A percentile compares a stretch with the other conserved stretches of the same genome.
Conservation (phyloP, 345 rosid species). For the Lepidium sativum region DNA sequence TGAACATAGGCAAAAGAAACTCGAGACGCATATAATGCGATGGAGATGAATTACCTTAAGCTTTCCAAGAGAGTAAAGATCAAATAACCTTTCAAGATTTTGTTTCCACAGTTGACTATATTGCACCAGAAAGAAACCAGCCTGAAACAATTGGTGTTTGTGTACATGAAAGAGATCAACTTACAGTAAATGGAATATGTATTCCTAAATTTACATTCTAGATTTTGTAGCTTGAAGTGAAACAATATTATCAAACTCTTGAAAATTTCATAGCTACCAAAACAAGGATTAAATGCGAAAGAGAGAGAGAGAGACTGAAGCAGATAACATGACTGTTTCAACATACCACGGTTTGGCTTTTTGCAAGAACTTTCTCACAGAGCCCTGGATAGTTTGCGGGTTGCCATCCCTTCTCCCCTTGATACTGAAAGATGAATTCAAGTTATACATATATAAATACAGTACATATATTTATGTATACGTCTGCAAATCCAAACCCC, state of each 20-base stretch:
- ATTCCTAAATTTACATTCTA: not conserved
- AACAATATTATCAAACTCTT: not conserved
- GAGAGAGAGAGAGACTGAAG: not conserved
- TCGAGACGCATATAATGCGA: not conserved
- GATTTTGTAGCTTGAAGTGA: not conserved
- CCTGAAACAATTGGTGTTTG: slow-evolving; percentile 37
- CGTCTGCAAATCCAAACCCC: not conserved
- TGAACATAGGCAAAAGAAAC: not conserved
- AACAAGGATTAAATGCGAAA: not conserved
- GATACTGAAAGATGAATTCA: slow-evolving; percentile 52
- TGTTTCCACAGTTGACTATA: slow-evolving; percentile 70
- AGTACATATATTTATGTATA: not conserved
- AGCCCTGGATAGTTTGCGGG: slow-evolving; percentile 82
- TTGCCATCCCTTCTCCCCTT: slow-evolving; percentile 83
- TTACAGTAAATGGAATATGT: not conserved
- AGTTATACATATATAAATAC: not conserved
- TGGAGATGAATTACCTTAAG: slow-evolving; percentile 51
- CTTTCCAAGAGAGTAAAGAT: slow-evolving; percentile 65
- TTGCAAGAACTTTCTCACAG: slow-evolving; percentile 81
- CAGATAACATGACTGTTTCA: not conserved
- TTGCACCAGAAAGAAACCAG: slow-evolving; percentile 83
- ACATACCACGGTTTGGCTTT: slow-evolving; percentile 96
- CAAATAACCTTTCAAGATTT: slow-evolving; percentile 57
- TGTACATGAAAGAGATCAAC: not conserved
- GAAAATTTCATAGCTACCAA: not conserved